phyloP scores from a whole-genome alignment of 2,329 filamentous ascomycete genomes.

The Chaetothyriales sp. region DNA sequence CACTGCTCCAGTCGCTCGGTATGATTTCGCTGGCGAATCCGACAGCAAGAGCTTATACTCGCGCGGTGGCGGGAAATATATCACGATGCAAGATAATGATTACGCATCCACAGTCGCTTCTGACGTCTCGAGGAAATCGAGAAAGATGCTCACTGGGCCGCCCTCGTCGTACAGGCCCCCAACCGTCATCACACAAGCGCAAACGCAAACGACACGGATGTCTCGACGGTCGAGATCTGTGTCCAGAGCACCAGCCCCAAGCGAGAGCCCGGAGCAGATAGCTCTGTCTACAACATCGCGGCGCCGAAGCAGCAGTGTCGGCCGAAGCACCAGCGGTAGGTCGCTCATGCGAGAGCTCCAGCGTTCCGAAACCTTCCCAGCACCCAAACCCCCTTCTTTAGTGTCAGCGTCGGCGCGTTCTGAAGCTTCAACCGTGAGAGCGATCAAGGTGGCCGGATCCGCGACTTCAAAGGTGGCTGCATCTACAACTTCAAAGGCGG shows the following conservation, averaged over 20 bases:
- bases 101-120: slow-evolving; percentile 7
- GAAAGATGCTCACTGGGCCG: slow-evolving; percentile 6
- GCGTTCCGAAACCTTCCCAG: slow-evolving; percentile 3
- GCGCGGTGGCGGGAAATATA: slow-evolving; percentile 1
- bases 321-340: neutral
- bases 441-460: neutral
- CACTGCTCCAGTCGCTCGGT: neutral
- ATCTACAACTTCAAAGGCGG: neutral
- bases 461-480: neutral
- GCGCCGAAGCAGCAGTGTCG: slow-evolving; percentile 1
- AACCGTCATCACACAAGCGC: slow-evolving; percentile 11
- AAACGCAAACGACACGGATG: slow-evolving; percentile 4
- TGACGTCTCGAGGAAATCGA: slow-evolving; percentile 3
- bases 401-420: neutral
- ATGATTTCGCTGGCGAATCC: neutral
- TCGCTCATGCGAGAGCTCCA: slow-evolving; percentile 4
- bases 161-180: slow-evolving; percentile 14
- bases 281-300: slow-evolving; percentile 1
- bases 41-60: neutral
- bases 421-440: slow-evolving; percentile 1
- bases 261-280: slow-evolving; percentile 4
- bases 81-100: slow-evolving; percentile 16
- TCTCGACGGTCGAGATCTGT: neutral
- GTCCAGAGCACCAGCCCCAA: neutral
- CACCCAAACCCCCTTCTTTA: neutral